Evolutionary conservation across 2,329 filamentous ascomycete species (phyloP), one percentile per base, ranked within the genome.

Genomic region (Sporothrix globosa): DNA sequence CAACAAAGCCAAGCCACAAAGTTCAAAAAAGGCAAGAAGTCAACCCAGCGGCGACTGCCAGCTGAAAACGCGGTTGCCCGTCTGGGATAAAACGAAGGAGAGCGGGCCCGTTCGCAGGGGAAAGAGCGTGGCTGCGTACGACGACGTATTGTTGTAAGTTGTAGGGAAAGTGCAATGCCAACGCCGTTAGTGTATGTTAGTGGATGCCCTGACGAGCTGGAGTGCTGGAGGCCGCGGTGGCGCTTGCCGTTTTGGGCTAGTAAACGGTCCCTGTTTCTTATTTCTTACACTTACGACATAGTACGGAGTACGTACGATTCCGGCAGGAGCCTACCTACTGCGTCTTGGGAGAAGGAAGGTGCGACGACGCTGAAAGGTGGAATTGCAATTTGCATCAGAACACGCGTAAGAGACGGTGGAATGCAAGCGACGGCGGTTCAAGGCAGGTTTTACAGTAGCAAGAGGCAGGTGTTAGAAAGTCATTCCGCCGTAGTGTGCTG

Each of bases 241-340:
- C 53, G 61, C 70, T 66, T 69, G 67, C 70, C 52, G 61, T 66
- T 69, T 69, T 21, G 52, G 67, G 70, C 58, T 21, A 17, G 48
- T 24, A 53, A 50, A 34, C 9, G 41, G 34, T 17, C 34, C 44
- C 56, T 69, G 48, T 10, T 50, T 44, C 44, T 52, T 24, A 27
- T 21, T 34, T 27, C 21, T n/a, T 17, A 13, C 58, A 44, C 5
- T 9, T 34, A 9, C 30, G 5, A 30, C 30, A 5, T 30, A 30
- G 3, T 30, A 34, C 34, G 34, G 34, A 34, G 34, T 7, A 34
- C 4, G 34, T 6, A 34, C 34, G 34, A 34, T 34, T 34, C 5
- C 34, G 44, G 61, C 44, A 65, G 24, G 61, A 65, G 46, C 61
- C 46, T 21, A 46, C 24, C 34, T n/a, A n/a, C 58, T 21, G n/a